Percentiles rank a stretch among this genome's conserved stretches.
Evolutionary conservation across 495 filamentous ascomycete species (phyloP).

Genomic region (Hyaloscypha variabilis): DNA sequence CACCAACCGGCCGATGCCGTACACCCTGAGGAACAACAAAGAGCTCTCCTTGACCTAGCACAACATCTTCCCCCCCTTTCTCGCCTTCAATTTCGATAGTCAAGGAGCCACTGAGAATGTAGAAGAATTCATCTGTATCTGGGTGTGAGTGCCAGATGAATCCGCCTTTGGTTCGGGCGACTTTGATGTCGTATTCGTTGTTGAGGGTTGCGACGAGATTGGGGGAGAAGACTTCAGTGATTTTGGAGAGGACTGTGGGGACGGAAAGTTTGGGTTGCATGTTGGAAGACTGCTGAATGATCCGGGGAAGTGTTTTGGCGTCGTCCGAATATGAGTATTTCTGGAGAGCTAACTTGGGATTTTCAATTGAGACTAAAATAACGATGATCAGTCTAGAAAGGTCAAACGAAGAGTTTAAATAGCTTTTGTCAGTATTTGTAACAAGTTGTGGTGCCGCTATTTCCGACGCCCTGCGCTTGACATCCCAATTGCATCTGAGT

Average conservation of each 20-base stretch:
- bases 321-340: too few relatives aligned
- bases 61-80: constrained; percentile 8
- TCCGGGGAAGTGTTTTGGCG: too few relatives aligned
- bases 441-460: too few relatives aligned
- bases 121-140: constrained; percentile 44
- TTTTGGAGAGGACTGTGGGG: constrained; percentile 1
- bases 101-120: constrained; percentile 32
- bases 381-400: too few relatives aligned
- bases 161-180: constrained; percentile 38
- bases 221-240: constrained; percentile 15
- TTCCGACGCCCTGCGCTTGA: too few relatives aligned
- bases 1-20: constrained; percentile 8
- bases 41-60: constrained; percentile 6
- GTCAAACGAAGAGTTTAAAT: too few relatives aligned
- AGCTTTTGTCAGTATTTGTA: too few relatives aligned
- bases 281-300: too few relatives aligned
- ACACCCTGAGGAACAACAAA: constrained; percentile 10
- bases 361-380: too few relatives aligned
- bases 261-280: constrained; percentile 4
- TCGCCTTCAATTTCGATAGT: constrained; percentile 33
- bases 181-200: constrained; percentile 36
- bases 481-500: too few relatives aligned
- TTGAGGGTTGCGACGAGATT: constrained; percentile 33
- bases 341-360: too few relatives aligned
- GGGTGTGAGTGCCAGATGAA: constrained; percentile 43